Evolutionary conservation across 1,139 yeast species (phyloP), one percentile per base, ranked within the genome.

Genomic region (Suhomyces yuchorum): DNA sequence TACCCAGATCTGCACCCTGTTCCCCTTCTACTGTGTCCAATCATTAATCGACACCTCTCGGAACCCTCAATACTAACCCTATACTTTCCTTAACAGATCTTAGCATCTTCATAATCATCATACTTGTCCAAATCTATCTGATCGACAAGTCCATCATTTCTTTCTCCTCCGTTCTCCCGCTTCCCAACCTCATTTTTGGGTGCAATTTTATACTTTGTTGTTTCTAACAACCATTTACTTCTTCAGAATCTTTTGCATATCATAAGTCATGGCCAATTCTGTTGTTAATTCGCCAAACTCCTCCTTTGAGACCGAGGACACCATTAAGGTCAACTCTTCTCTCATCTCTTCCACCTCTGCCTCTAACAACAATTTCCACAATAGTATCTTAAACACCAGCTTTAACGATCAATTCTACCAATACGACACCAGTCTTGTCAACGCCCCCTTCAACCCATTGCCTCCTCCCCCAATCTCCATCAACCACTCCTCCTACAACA

Each of bases 231-330:
- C 43, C 42, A 28, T 44, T 37, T 40, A 41, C 34, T 43, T 38
- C 47, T 42, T 32, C 35, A 34, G 22, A 30, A 18, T 33, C 42
- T 20, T 33, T 47, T 47, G 41, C 49, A 50, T 42, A 45, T 43
- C 24, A 26, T 35, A 35, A 34, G 37, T 34, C 38, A 58, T 58
- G 59, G 52, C 55, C 36, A 56, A 55, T 39, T 53, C 59, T 19
- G 33, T 52, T 11, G 58, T 55, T 22, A 57, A 58, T 42, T 56
- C 59, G 17, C 63, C 63, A 15, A 57, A 53, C 43, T 56, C 61
- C 18, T 57, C 60, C 12, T 58, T 56, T 23, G 67, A 61, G 46
- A 56, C 62, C n/a, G 67, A 63, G 40, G 67, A 64, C 40, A 60
- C 66, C 33, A 59, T 62, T 40, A 56, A 53, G 44, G 51, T 62